A percentile compares a stretch with the other conserved stretches of the same genome.
phyloP scores from a whole-genome alignment of 768 basidiomycete species.

The Coprinopsis strossmayeri region DNA sequence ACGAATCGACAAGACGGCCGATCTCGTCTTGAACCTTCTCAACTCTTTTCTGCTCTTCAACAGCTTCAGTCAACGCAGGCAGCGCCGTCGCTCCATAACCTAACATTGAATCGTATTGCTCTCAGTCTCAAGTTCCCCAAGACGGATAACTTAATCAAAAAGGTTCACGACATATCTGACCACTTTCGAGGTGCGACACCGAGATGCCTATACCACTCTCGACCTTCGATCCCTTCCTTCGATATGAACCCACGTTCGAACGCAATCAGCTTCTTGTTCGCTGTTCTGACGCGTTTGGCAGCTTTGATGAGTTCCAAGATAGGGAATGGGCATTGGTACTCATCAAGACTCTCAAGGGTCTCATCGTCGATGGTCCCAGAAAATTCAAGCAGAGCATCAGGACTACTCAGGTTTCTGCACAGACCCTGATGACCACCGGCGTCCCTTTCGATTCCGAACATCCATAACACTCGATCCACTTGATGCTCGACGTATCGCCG shows the following conservation, averaged over 20 bases:
- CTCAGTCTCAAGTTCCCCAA: not conserved
- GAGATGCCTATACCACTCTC: slow-evolving; percentile 84
- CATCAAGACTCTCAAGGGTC: slow-evolving; percentile 3
- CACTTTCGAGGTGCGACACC: slow-evolving; percentile 85
- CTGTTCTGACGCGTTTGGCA: slow-evolving; percentile 47
- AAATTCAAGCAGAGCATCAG: no score
- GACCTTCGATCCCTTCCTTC: slow-evolving; percentile 66
- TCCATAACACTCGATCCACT: no score
- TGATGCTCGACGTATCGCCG: not conserved
- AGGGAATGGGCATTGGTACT: slow-evolving; percentile 21
- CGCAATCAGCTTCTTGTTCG: slow-evolving; percentile 58
- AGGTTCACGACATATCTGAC: slow-evolving; percentile 44
- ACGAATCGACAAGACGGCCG: no score
- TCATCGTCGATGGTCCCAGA: no score
- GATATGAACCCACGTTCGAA: slow-evolving; percentile 83
- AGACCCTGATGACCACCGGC: no score
- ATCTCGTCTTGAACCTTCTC: no score
- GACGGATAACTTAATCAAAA: not conserved
- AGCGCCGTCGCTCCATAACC: slow-evolving; percentile 84
- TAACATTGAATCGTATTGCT: not conserved
- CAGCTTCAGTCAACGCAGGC: slow-evolving; percentile 73
- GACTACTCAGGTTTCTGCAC: no score
- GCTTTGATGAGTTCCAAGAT: slow-evolving; percentile 47
- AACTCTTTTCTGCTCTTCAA: no score
- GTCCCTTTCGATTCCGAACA: no score